Base-by-base conservation (phyloP, 768 basidiomycete genomes). In the Dentipellis fragilis region DNA sequence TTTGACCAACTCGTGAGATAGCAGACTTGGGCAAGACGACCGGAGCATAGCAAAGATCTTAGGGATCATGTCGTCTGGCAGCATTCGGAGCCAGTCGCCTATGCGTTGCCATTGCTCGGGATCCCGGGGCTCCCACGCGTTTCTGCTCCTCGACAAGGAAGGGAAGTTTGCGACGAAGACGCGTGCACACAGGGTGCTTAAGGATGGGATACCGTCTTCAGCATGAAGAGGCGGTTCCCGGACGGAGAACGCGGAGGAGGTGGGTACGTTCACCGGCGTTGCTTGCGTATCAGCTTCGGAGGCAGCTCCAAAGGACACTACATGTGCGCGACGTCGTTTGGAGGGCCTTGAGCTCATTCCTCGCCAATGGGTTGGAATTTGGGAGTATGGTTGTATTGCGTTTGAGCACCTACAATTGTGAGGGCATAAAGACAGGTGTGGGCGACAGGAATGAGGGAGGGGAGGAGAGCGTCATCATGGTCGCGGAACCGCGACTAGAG, bases 1-100 rank as follows among this genome's bases (percentile, higher is more conserved):
- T 38, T 72, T 71, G 37, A 87, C 82, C 14, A 85, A 68, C 16
- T 75, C 77, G 56, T 80, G 75, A 8, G 69, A 73, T 42, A 87
- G 70, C 54, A 78, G 67, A 2, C 71, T 73, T 11, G 85, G 81
- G 64, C 75, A 79, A 12, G 72, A 65, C 4, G 71, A 64, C 54
- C 71, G 73, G 48, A 87, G 66, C 65, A 78, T 74, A 12, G 73
- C 65, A 58, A 84, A 82, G 10, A 86, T 53, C 56, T 67, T 75
- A 29, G 79, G 74, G 14, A 78, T 67, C 4, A 84, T 56, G 9
- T 67, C 6, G 42, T 84, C 81, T 0, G 85, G 85, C 8, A 87
- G 64, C 4, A 60, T 59, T 49, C 72, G 71, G 16, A 87, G 65
- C 60, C 72, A 70, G 21, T 49, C 48, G 23, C 73, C 71, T 3